Base-by-base conservation (phyloP, 2,329 filamentous ascomycete species). In the Botrytis fragariae region DNA sequence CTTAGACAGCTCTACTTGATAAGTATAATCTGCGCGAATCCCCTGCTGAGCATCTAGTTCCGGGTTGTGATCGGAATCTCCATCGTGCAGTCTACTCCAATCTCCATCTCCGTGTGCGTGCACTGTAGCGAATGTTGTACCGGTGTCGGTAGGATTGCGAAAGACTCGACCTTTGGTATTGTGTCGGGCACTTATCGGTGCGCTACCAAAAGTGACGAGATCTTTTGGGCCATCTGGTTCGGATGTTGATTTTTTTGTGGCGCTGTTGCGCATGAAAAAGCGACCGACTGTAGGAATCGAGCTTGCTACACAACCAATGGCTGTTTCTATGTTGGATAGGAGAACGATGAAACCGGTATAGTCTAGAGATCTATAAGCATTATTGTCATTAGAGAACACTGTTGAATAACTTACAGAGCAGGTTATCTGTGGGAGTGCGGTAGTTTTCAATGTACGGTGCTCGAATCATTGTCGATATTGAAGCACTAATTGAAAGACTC, bases 381-480 rank as follows among this genome's bases (percentile, higher is more conserved):
- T 14, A 35, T 37, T 29, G 6, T 12, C 20, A 48, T 20, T 7
- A 10, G 32, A 35, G 9, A n/a, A 51, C 9, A 32, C 5, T 42
- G 6, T 18, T 10, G 42, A 32, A 51, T 37, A 18, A 76, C 79
- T 76, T 75, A 81, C 79, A 79, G 42, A 35, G 78, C 76, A 72
- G 75, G 75, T 72, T 79, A 22, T 71, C 69, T 32, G 42, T 32
- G 10, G 69, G 69, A 4, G 39, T 25, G 18, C 37, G 39, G 32
- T 65, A 54, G 25, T 51, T 44, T 51, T 64, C 25, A 22, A 71
- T 71, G 45, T 51, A 71, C 18, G 69, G 69, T 32, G 59, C 32
- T 42, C 69, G 69, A 45, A 71, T 65, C 32, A 71, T 71, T 35
- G 69, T 71, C 25, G 44, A 64, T 37, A 71, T 71, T 32, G 69